Percentiles rank a stretch among this genome's conserved stretches.
Conservation (phyloP, 352 stramenopile species). For the Phytophthora crassamura region DNA sequence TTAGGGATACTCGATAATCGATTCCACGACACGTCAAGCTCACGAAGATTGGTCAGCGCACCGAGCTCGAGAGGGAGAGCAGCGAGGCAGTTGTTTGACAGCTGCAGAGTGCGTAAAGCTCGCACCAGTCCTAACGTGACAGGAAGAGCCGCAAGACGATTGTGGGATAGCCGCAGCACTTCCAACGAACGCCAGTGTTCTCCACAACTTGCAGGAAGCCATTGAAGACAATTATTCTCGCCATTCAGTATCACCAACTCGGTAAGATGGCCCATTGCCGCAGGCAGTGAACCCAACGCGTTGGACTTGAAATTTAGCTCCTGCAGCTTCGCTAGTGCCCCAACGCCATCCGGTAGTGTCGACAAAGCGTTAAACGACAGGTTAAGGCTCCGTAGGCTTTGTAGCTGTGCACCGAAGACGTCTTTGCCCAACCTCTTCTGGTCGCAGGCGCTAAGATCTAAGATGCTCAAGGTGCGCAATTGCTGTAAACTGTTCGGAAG, state of each 20-base stretch:
- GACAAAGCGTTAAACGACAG: conserved; percentile 57
- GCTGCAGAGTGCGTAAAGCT: conserved; percentile 39
- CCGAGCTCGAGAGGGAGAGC: conserved; percentile 60
- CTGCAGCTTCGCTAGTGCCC: conserved; percentile 48
- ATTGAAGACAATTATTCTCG: conserved; percentile 47
- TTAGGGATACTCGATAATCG: conserved; percentile 56
- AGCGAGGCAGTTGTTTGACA: conserved; percentile 51
- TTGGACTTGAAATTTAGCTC: conserved; percentile 56
- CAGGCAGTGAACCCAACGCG: conserved; percentile 35
- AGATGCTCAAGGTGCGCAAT: conserved; percentile 42
- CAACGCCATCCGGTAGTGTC: conserved; percentile 47
- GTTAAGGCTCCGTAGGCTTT: conserved; percentile 42
- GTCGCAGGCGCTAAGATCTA: conserved; percentile 53
- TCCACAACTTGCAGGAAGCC: conserved; percentile 41
- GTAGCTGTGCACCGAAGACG: conserved; percentile 47
- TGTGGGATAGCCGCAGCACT: conserved; percentile 48
- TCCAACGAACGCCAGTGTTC: conserved; percentile 39
- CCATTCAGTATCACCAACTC: conserved; percentile 48
- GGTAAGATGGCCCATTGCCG: conserved; percentile 31
- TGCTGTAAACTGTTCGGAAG: conserved; percentile 55
- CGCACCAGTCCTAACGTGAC: conserved; percentile 50
- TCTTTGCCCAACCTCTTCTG: conserved; percentile 60
- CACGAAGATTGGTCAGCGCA: conserved; percentile 51
- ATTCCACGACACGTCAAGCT: conserved; percentile 74
- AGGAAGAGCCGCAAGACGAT: conserved; percentile 51